Evolutionary conservation across 1,284 basidiomycete genomes (phyloP), one percentile per base, ranked within the genome.

Genomic region (Ganoderma lucidum): DNA sequence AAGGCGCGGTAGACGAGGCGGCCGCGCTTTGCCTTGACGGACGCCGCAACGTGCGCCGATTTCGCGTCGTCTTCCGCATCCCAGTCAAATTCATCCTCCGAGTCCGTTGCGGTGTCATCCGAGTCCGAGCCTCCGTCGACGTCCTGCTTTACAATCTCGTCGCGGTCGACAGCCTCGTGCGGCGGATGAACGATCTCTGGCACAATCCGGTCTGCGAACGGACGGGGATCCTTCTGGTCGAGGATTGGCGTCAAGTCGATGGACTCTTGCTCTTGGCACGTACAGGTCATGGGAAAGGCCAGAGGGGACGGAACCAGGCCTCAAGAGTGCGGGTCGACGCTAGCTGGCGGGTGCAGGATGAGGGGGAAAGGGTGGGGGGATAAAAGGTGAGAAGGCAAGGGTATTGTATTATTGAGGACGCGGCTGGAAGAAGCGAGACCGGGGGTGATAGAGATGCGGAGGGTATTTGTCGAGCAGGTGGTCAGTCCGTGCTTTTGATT

Each of bases 11-110:
- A 93, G 55, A 93, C 75, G 45, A 86, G 83, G 64, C 90, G 85
- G 58, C 86, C 86, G 65, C 86, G 83, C 75, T 82, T 86, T 9
- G 84, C 88, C 74, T 83, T 85, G 61, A 80, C 74, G 15, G 68
- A 65, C 39, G 71, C 73, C 9, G 74, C 75, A 19, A 65, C 59
- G 62, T 67, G 59, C 41, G 74, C 70, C 53, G 76, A 76, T 32
- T 70, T 70, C 39, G 66, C 85, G 62, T 89, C 87, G 68, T 91
- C 83, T 63, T 82, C 82, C 35, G 77, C 85, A 66, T 92, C 89
- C 92, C 91, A 93, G 80, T 93, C 85, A 74, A 93, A 93, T 75
- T 93, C 89, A 74, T 92, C 91, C 17, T 87, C 88, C 1, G 87
- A 84, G 75, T 88, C 86, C 14, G 90, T 91, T 42, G 81, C 86